Base-by-base conservation (phyloP, 129 eudicot genomes). In the Chrysanthemum makinoi region DNA sequence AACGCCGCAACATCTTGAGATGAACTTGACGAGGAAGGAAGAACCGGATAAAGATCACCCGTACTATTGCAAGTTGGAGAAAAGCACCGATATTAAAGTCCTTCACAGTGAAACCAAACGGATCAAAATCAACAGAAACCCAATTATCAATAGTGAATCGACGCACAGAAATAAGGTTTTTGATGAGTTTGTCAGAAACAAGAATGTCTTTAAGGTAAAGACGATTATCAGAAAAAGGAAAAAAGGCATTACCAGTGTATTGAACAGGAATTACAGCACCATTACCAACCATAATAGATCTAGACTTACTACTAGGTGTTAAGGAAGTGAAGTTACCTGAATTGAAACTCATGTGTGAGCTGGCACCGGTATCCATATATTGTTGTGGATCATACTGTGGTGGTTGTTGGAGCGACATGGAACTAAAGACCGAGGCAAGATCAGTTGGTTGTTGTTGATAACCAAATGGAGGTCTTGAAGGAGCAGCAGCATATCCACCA, bases 21-120 rank as follows among this genome's bases (percentile, higher is more conserved):
- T 6, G 26, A 55, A 6, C 5, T 6, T 22, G 22, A 14, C 17
- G 24, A 17, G 22, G 61, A 17, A 2, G 22, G 61, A 17, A 55
- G 61, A 55, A 55, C 61, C 2, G 61, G 61, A 22, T 55, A 55
- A 17, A 65, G 58, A n/a, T 52, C 58, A 52, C 58, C 58, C 2
- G 15, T 15, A n/a, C 58, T 14, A 52, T 52, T n/a, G 15, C 58
- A 7, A 1, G 2, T 48, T 48, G 52, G 2, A 48, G 52, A 6
- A 7, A 13, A 48, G 10, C 52, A 48, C 52, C 52, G 0, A 13
- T 48, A 7, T 7, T 13, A 48, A 48, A 48, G 1, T 48, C 52
- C 11, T 48, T 48, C 14, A 48, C 52, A 48, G 52, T 48, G 14
- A 48, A 48, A 48, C 52, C 52, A 48, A 48, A 48, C 10, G 11